These are phyloP conservation scores for Oryza coarctata DNA, from an alignment of 176 grass and related monocot genomes.

Conservation along the genomic window DNA sequence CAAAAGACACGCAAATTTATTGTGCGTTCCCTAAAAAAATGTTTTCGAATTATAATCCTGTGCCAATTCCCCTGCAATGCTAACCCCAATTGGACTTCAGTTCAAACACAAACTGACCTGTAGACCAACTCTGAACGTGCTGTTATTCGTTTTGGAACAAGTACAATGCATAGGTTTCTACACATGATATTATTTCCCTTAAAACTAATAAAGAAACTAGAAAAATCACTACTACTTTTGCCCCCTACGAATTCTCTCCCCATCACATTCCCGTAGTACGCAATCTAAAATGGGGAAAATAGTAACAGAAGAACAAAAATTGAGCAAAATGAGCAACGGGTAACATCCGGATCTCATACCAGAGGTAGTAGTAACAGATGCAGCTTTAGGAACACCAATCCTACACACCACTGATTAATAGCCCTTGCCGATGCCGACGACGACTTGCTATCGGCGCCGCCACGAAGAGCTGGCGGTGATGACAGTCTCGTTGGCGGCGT, in stretches of 20 bases:
- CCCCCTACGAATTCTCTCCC: conserved; percentile 49
- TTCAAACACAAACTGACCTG: conserved; percentile 13
- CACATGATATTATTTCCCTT: conserved; percentile 45
- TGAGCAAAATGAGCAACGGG: conserved; percentile 32
- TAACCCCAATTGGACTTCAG: background rate
- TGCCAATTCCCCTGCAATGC: background rate
- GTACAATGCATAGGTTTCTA: conserved; percentile 29
- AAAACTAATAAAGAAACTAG: conserved; percentile 30
- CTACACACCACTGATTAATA: conserved; percentile 50
- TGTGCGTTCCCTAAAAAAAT: background rate
- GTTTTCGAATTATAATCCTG: background rate
- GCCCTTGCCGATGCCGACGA: conserved; percentile 29
- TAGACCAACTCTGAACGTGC: conserved; percentile 1
- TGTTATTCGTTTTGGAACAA: background rate
- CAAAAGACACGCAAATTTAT: no score
- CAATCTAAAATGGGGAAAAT: conserved; percentile 25
- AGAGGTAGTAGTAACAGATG: conserved; percentile 51
- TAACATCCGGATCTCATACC: conserved; percentile 67
- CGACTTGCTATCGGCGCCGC: conserved; percentile 22
- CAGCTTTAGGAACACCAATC: conserved; percentile 44
- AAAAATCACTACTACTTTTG: conserved; percentile 53
- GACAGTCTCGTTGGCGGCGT: conserved; percentile 58
- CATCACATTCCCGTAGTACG: conserved; percentile 45
- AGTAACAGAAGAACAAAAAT: conserved; percentile 40
- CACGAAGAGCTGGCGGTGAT: conserved; percentile 46